Base-by-base conservation (phyloP, 2,329 filamentous ascomycete species). In the Scleromitrula shiraiana region DNA sequence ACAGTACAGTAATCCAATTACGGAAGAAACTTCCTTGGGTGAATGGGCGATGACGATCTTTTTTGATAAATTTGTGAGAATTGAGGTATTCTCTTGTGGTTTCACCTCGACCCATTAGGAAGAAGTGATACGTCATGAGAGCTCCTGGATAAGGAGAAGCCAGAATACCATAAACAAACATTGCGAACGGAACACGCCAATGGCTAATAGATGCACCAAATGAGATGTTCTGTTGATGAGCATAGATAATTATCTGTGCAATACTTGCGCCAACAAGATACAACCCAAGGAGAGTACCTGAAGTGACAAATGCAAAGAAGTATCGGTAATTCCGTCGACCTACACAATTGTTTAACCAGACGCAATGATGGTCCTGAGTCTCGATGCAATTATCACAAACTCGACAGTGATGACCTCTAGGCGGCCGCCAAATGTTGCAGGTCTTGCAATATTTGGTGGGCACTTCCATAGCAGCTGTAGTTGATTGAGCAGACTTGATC, bases 341-440 rank as follows among this genome's bases (percentile, higher is more conserved):
- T 41, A 98, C 85, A 57, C 93, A 98, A 66, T 98, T 98, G 70
- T 98, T 98, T 54, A 98, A 78, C 93, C 93, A 98, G 14, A 97
- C 90, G 62, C 93, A 98, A 68, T 98, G 93, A 63, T 98, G 93
- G 62, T 98, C 93, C 57, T 96, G 88, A 0, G 89, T 95, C 67
- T 98, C 93, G 51, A 98, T 80, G 65, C 93, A 98, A 66, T 94
- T 96, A 68, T 98, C 91, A 69, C 93, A 98, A 23, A 95, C 77
- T 49, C 93, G 86, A 68, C 93, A 98, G 69, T 98, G 93, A 64
- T 98, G 94, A 50, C 88, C 89, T 50, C 93, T 86, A 23, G 91
- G 90, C 29, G 93, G 93, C 2, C 93, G 85, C 93, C 93, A 98
- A 57, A 98, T 90, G 62, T 89, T 89, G 73, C 93, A 98, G 15